Evolutionary conservation across 192 early-diverging fungal species (phyloP), one percentile per base, ranked within the genome.

Genomic region (Coemansia sp.): DNA sequence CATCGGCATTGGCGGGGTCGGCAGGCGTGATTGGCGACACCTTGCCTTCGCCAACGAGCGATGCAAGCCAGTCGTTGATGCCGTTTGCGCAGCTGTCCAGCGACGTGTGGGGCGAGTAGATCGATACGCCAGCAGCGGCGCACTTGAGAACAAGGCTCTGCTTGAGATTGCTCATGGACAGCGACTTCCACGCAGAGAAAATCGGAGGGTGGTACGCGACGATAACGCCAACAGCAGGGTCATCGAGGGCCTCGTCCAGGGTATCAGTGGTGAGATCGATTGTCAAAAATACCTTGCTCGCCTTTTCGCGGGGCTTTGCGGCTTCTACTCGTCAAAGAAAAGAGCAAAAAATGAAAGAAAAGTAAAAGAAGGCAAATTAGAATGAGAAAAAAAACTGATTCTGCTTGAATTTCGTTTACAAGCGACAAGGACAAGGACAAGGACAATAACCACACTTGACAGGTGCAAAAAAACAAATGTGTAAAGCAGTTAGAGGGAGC

Each of bases 131-230:
- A 19, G 83, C 79, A n/a, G 93, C 93, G 6, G 89, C 86, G 50
- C 90, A 91, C 58, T 84, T 85, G 24, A 97, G 72, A 0, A 93
- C 85, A 65, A 95, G 89, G 52, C 78, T 76, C 69, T 93, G 91
- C 72, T 93, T 94, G 14, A 83, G 81, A 74, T 96, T 89, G 36
- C 75, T 69, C 65, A 90, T 68, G 18, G 81, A 83, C 45, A 96
- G 82, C 22, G 86, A 85, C 72, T 95, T 97, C 70, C 92, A 83
- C 20, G 87, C 65, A 16, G 75, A 75, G 81, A 98, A 98, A 51
- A 98, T 88, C 10, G 94, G 93, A 35, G 94, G 96, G 70, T 95
- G 94, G 76, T 98, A 98, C 22, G 93, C 80, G 19, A 98, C 85
- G 65, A 98, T 93, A 2, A 93, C 86, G 22, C 93, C 95, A 6